Evolutionary conservation across 768 basidiomycete genomes (phyloP), one percentile per base, ranked within the genome.

Genomic region (Lactarius sp.): DNA sequence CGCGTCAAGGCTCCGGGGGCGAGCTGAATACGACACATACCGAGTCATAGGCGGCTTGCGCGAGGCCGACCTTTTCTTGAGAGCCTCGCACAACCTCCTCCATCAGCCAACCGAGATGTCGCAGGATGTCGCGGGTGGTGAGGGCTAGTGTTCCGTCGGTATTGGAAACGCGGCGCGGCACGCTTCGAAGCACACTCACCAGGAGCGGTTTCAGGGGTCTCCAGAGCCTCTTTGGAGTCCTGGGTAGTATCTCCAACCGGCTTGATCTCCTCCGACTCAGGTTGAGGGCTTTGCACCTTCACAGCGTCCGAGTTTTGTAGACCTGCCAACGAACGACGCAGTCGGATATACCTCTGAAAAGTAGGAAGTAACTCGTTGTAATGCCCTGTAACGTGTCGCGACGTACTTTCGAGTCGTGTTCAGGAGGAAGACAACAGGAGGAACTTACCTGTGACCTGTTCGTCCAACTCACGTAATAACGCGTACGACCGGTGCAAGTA

Each of bases 21-120:
- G n/a, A 34, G 31, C 33, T 13, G 13, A 46, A 4, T 1, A 46
- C 33, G 46, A 31, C 8, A 68, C 68, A 1, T 44, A 69, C 68
- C 1, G 68, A 66, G 55, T 69, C 68, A 31, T 68, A 68, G 16
- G 60, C 67, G 6, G 68, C 62, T 53, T 69, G 61, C 20, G 67
- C 68, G 8, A 69, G 62, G 36, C 66, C 67, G 18, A 63, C 62
- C 49, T 69, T 69, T 47, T 69, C 68, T 57, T 68, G 60, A 51
- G 68, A 68, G 33, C 64, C 64, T 16, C 66, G 66, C 41, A 65
- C 58, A 14, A 65, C 59, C 22, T 67, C 66, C 20, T 67, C 66
- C 36, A 65, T 58, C 44, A 65, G 53, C 64, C 58, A 66, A 6
- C 66, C 64, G 7, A 67, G 59, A 41, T 54, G 61, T 41, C 49